Conservation (phyloP, 371 early-diverging fungal species). For the Blakeslea trispora region DNA sequence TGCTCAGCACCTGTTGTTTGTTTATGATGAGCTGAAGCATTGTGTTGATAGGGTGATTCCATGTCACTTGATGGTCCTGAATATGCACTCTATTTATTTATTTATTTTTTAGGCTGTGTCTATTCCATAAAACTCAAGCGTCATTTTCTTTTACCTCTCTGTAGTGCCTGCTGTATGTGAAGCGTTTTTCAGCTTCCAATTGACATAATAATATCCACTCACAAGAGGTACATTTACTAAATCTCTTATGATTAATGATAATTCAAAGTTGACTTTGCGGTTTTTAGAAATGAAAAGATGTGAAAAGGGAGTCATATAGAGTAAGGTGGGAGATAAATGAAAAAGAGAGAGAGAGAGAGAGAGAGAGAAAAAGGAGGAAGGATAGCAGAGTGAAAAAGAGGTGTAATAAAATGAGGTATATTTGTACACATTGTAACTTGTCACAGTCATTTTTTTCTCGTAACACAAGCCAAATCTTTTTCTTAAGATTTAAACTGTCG, state of each 20-base stretch:
- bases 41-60: conserved; percentile 50
- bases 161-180: conserved; percentile 48
- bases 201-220: conserved; percentile 64
- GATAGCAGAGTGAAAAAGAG: no score
- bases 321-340: neutral
- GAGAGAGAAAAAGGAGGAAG: neutral
- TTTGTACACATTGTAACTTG: no score
- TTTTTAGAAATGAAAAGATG: conserved; percentile 56
- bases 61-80: conserved; percentile 56
- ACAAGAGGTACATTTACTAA: conserved; percentile 67
- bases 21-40: conserved; percentile 53
- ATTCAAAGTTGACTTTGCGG: conserved; percentile 59
- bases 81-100: conserved; percentile 45
- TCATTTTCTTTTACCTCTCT: conserved; percentile 35
- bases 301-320: conserved; percentile 31
- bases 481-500: no score
- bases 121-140: neutral
- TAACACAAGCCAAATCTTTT: no score
- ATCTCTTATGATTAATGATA: conserved; percentile 55
- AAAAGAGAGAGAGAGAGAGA: neutral
- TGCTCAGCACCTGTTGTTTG: conserved; percentile 57
- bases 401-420: no score
- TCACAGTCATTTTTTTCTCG: no score
- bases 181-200: conserved; percentile 62
- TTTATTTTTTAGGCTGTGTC: conserved; percentile 7